Base-by-base conservation (phyloP, 208 protist genomes). In the Eutreptiella sp. region DNA sequence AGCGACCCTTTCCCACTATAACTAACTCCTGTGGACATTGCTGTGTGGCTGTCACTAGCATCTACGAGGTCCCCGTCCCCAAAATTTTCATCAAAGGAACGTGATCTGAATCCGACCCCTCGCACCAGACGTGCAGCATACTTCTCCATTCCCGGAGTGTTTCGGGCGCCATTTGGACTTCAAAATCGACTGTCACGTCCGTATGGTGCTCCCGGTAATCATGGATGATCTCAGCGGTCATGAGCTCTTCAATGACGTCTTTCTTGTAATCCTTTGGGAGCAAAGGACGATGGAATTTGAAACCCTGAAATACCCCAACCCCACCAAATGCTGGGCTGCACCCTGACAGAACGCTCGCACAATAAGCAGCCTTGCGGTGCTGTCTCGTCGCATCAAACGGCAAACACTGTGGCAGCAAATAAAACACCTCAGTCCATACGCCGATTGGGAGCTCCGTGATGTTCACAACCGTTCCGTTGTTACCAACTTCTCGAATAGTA, bases 391-490 rank as follows among this genome's bases (percentile, higher is more conserved):
- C 86, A 88, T 11, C 63, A 23, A n/a, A n/a, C n/a, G n/a, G n/a
- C n/a, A n/a, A n/a, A n/a, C n/a, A n/a, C n/a, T n/a, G n/a, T n/a
- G n/a, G n/a, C n/a, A n/a, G n/a, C n/a, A n/a, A n/a, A n/a, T n/a
- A n/a, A n/a, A n/a, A n/a, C n/a, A n/a, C n/a, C 34, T 91, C 61
- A 5, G 95, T 99, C 96, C 96, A 99, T 42, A 73, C 81, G 7
- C 79, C 70, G 52, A 99, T 74, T 4, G 96, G 96, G 50, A 99
- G 81, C 74, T 99, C 97, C 2, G 87, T 96, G 26, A 99, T 94
- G 31, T 79, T 53, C 9, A 98, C 72, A 32, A 91, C 81, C 19
- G 79, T 80, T 50, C 84, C 81, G 14, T 87, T 48, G 19, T 69
- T 53, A 23, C 73, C 69, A 0, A 80, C 76, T 27, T 91, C 75